Conservation (phyloP, 768 basidiomycete species). For the Tephrocybe sp. region DNA sequence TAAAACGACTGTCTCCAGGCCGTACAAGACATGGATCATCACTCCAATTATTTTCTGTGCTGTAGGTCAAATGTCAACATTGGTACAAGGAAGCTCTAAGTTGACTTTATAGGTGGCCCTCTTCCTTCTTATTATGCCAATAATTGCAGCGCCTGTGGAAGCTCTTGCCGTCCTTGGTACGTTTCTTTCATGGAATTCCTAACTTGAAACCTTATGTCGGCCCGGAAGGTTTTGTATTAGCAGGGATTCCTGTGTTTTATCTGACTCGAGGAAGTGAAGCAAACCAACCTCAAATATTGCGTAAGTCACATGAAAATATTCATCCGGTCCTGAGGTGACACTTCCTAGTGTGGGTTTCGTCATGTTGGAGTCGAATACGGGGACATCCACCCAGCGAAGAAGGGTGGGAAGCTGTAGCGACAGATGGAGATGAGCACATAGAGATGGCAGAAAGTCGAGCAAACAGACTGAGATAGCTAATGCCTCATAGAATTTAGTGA, state of each 20-base stretch:
- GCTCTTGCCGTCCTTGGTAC: slow-evolving; percentile 83
- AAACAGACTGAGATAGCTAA: slow-evolving; percentile 18
- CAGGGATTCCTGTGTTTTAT: slow-evolving; percentile 82
- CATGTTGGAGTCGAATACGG: slow-evolving; percentile 42
- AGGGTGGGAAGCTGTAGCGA: slow-evolving; percentile 80
- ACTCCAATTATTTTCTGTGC: slow-evolving; percentile 90
- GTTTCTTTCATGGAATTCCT: slow-evolving; percentile 17
- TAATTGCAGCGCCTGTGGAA: slow-evolving; percentile 89
- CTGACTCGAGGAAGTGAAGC: slow-evolving; percentile 57
- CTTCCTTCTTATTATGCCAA: slow-evolving; percentile 90
- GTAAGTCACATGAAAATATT: slow-evolving; percentile 29
- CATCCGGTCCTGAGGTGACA: background rate
- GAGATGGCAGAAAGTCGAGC: slow-evolving; percentile 54
- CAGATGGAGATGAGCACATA: slow-evolving; percentile 63
- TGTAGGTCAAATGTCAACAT: slow-evolving; percentile 39
- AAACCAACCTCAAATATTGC: slow-evolving; percentile 35
- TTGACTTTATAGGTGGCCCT: slow-evolving; percentile 62
- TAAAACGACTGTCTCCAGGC: no score
- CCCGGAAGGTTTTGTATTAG: slow-evolving; percentile 67
- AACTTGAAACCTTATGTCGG: background rate
- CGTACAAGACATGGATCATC: slow-evolving; percentile 89
- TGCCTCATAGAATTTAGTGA: background rate
- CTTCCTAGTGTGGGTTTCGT: slow-evolving; percentile 37
- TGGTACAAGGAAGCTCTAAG: slow-evolving; percentile 7
- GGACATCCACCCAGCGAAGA: slow-evolving; percentile 52